A percentile compares a stretch with the other conserved stretches of the same genome.
These are phyloP conservation scores for barrel medic (Medicago truncatula) DNA, from an alignment of 306 rosid genomes.

Conservation along the genomic window MtrunA17r5.0-ANR NC_053046.1:31690001-31690500, in stretches of 20 bases:
- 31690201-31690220: conserved; percentile 9
- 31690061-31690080: conserved; percentile 49
- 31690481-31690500: neutral
- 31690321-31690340: no score
- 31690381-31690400: no score
- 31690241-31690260: neutral
- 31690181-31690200: neutral
- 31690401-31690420: no score
- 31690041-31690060: conserved; percentile 48
- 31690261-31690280: no score
- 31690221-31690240: neutral
- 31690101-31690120: conserved; percentile 77
- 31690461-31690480: neutral
- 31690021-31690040: conserved; percentile 55
- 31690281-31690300: no score
- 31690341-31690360: no score
- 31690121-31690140: neutral
- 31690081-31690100: conserved; percentile 58
- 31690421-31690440: neutral
- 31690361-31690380: no score
- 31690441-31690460: neutral
- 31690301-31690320: no score
- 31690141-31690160: neutral
- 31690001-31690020: conserved; percentile 70
- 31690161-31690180: neutral